A percentile compares a stretch with the other conserved stretches of the same genome.
Conservation (phyloP, 2,329 filamentous ascomycete genomes). For the Didymella pinodella region DNA sequence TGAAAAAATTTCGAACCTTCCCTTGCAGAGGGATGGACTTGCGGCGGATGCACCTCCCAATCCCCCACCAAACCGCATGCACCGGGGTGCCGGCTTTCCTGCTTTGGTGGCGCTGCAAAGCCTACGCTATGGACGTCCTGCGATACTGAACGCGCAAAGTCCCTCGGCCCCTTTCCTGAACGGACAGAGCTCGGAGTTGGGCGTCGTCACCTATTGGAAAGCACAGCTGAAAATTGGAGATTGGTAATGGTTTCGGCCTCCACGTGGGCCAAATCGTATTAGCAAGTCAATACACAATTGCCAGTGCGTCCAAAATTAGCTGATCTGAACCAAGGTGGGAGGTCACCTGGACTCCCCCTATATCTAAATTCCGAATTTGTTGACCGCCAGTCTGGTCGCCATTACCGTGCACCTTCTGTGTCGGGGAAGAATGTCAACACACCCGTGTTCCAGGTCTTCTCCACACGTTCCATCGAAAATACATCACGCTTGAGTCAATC, state of each 20-base stretch:
- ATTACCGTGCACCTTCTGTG: constrained; percentile 24
- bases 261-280: constrained; percentile 13
- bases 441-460: constrained; percentile 22
- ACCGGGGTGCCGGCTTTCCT: constrained; percentile 18
- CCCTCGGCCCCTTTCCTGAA: constrained; percentile 21
- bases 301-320: constrained; percentile 16
- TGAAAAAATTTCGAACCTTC: constrained; percentile 22
- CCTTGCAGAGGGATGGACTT: constrained; percentile 16
- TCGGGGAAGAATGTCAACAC: constrained; percentile 22
- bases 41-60: constrained; percentile 15
- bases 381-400: constrained; percentile 27
- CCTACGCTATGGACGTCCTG: constrained; percentile 16
- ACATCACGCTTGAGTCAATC: constrained; percentile 22
- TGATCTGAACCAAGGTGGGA: constrained; percentile 9
- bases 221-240: constrained; percentile 14
- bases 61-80: constrained; percentile 13
- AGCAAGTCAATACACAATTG: constrained; percentile 17
- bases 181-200: constrained; percentile 14
- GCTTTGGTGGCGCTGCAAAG: constrained; percentile 19
- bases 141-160: constrained; percentile 14
- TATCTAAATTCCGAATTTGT: constrained; percentile 18
- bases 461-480: constrained; percentile 25
- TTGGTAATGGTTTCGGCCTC: constrained; percentile 16
- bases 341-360: constrained; percentile 25
- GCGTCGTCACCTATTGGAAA: constrained; percentile 20